Evolutionary conservation across 2,329 filamentous ascomycete genomes (phyloP).

Genomic region (Cryphonectria parasitica): DNA sequence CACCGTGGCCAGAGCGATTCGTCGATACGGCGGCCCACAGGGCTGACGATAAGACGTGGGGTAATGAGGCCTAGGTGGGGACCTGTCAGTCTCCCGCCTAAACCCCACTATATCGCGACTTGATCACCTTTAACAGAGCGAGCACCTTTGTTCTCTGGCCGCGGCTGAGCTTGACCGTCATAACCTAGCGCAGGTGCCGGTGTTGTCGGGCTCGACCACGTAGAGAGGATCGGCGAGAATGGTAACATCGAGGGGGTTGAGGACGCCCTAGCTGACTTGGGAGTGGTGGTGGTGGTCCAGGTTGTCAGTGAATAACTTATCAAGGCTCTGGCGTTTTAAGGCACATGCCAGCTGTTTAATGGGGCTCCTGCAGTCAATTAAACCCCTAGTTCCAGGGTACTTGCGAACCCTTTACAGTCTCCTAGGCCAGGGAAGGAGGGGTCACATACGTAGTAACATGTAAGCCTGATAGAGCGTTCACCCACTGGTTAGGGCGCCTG

Average conservation of each 20-base stretch:
- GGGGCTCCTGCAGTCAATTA: constrained; percentile 10
- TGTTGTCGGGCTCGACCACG: neutral
- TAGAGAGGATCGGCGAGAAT: neutral
- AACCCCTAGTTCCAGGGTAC: neutral
- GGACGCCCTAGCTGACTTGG: neutral
- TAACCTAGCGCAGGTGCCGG: neutral
- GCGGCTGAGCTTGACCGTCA: neutral
- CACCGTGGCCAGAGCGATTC: neutral
- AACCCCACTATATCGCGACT: constrained; percentile 11
- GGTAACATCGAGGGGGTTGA: neutral
- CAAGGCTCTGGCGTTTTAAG: neutral
- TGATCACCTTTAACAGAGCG: constrained; percentile 1
- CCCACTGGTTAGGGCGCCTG: neutral
- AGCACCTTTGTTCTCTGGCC: neutral
- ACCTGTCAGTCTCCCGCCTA: constrained; percentile 1
- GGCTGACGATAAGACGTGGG: constrained; percentile 14
- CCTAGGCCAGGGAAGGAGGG: neutral
- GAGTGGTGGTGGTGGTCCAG: neutral
- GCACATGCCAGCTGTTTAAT: constrained; percentile 10
- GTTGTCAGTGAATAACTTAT: neutral
- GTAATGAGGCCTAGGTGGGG: constrained; percentile 4
- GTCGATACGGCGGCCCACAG: neutral
- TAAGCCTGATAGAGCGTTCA: neutral
- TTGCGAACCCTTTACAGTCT: neutral
- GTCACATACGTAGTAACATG: neutral